Evolutionary conservation across 2,329 filamentous ascomycete species (phyloP).

Genomic region (Fusarium proliferatum): DNA sequence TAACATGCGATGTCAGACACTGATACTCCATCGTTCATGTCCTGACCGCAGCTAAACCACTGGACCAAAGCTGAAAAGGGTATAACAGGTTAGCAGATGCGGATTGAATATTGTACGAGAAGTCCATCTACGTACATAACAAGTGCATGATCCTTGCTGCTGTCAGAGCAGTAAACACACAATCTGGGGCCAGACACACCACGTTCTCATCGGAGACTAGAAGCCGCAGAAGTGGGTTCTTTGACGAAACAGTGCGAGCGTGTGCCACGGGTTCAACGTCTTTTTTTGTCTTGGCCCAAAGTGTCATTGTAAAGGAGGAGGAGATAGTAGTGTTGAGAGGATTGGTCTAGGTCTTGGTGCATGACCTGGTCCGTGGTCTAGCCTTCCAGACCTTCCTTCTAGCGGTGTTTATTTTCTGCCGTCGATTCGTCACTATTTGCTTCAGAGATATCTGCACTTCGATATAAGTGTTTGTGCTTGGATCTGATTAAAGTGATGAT

Average conservation of each 20-base stretch:
- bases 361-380: conserved; percentile 21
- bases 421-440: neutral
- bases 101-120: conserved; percentile 18
- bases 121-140: conserved; percentile 4
- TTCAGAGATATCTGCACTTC: neutral
- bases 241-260: conserved; percentile 17
- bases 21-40: conserved; percentile 25
- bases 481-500: neutral
- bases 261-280: conserved; percentile 38
- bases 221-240: conserved; percentile 32
- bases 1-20: conserved; percentile 30
- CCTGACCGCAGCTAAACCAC: conserved; percentile 15
- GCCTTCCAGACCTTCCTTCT: conserved; percentile 16
- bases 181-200: conserved; percentile 9
- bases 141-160: conserved; percentile 13
- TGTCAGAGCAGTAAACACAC: conserved; percentile 9
- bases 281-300: conserved; percentile 24
- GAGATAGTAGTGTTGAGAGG: conserved; percentile 10
- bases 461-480: neutral
- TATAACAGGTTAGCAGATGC: conserved; percentile 23
- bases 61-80: conserved; percentile 24
- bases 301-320: neutral
- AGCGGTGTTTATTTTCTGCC: neutral
- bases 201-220: conserved; percentile 21
- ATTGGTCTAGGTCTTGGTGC: conserved; percentile 12